phyloP scores from a whole-genome alignment of 345 rosid genomes.

The Gossypium thurberi region DNA sequence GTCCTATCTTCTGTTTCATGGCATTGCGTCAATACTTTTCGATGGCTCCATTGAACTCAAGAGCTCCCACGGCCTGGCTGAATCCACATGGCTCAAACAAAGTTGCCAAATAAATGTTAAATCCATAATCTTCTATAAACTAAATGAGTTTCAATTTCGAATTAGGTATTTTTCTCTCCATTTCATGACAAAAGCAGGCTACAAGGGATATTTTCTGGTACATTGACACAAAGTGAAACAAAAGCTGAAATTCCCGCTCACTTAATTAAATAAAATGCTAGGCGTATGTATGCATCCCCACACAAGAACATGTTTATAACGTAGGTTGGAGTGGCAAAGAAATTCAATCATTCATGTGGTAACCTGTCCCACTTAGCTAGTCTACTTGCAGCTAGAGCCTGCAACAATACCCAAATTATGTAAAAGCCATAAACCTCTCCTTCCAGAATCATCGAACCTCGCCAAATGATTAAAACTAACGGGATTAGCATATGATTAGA shows the following conservation, averaged over 20 bases:
- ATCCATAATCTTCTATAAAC: not conserved
- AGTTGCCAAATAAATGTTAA: not conserved
- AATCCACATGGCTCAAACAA: not conserved
- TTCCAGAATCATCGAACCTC: conserved; percentile 21
- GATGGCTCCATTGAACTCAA: not conserved
- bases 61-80: not conserved
- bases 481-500: conserved; percentile 15
- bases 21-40: not conserved
- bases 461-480: conserved; percentile 21
- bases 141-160: not conserved
- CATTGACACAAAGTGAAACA: not conserved
- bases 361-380: not conserved
- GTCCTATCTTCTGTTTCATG: not conserved
- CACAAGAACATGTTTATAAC: not conserved
- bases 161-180: not conserved
- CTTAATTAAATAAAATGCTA: not conserved
- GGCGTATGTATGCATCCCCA: not conserved
- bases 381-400: conserved; percentile 1
- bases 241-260: not conserved
- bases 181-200: not conserved
- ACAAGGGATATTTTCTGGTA: not conserved
- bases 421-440: not conserved
- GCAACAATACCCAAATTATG: not conserved
- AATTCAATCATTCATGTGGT: not conserved
- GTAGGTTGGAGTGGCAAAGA: not conserved